Base-by-base conservation (phyloP, 495 filamentous ascomycete genomes). In the Lasiosphaeris hirsuta region DNA sequence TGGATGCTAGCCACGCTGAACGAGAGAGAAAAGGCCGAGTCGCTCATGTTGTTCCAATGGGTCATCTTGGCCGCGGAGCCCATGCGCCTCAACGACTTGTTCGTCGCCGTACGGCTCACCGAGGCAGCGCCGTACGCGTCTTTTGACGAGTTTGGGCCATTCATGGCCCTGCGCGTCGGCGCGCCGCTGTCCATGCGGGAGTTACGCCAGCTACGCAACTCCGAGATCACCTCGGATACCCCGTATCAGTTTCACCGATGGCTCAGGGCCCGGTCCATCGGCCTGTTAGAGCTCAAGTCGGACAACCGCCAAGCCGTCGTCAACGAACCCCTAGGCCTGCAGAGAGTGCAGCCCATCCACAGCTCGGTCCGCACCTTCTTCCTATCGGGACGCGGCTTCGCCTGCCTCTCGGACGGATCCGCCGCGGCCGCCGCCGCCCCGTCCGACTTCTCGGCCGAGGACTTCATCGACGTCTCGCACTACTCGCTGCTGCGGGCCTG, bases 41-140 rank as follows among this genome's bases (percentile, higher is more conserved):
- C 70, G 5, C 57, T 70, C 17, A 42, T 63, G 3, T 59, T 75
- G 23, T 72, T 75, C 61, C 69, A 72, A 37, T 75, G 72, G 72
- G 70, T 69, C 5, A 66, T 75, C 30, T 59, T 73, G 7, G 66
- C 67, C 0, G 57, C 70, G 7, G 66, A 70, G 40, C 70, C 70
- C 6, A 68, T 75, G 64, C 57, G 66, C 1, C 65, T 75, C 14
- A 70, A 69, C 55, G 69, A 75, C 58, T 43, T 75, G 0, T 62
- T 61, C 38, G 53, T 73, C 39, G 72, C 70, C 10, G 54, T 75
- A 10, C 60, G 66, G 5, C 55, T 75, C 23, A 69, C 67, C 13
- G 60, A 67, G 5, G 52, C 63, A 0, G 13, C 54, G 10, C 57
- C 57, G 0, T 58, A 64, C 17, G 54, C 52, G 18, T 47, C 46